A percentile compares a stretch with the other conserved stretches of the same genome.
Evolutionary conservation across 805 yeast genomes (phyloP).

Genomic region (Lachancea mirantina): DNA sequence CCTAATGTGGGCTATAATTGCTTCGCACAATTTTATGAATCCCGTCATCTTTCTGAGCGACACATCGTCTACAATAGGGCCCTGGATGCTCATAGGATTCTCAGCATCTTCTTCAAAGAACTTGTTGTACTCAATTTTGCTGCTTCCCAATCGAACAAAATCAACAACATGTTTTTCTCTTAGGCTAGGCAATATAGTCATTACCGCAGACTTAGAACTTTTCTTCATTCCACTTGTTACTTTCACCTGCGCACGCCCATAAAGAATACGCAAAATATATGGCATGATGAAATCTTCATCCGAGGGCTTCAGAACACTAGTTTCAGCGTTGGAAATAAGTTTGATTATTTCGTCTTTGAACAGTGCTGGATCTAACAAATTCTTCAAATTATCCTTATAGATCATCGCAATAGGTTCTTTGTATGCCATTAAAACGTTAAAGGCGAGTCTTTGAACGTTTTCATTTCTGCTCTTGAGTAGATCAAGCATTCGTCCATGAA

Average conservation of each 20-base stretch:
- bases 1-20: slow-evolving; percentile 42
- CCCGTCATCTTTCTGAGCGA: slow-evolving; percentile 47
- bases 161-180: slow-evolving; percentile 43
- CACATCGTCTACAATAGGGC: slow-evolving; percentile 25
- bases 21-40: slow-evolving; percentile 41
- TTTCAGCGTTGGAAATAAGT: slow-evolving; percentile 45
- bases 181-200: slow-evolving; percentile 55
- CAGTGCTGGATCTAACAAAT: slow-evolving; percentile 70
- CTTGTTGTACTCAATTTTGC: slow-evolving; percentile 39
- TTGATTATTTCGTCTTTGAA: slow-evolving; percentile 79
- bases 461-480: slow-evolving; percentile 55
- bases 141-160: slow-evolving; percentile 59
- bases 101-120: slow-evolving; percentile 28
- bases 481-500: slow-evolving; percentile 46
- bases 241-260: slow-evolving; percentile 76
- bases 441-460: slow-evolving; percentile 63
- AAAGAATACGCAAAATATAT: slow-evolving; percentile 64
- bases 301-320: slow-evolving; percentile 47
- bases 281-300: slow-evolving; percentile 65
- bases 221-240: slow-evolving; percentile 62
- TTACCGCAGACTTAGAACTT: slow-evolving; percentile 64
- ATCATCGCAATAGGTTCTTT: slow-evolving; percentile 51
- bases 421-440: slow-evolving; percentile 61
- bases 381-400: slow-evolving; percentile 65
- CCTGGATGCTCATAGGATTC: too few relatives aligned